Conservation (phyloP, 2,329 filamentous ascomycete species). For the Huntiella savannae region DNA sequence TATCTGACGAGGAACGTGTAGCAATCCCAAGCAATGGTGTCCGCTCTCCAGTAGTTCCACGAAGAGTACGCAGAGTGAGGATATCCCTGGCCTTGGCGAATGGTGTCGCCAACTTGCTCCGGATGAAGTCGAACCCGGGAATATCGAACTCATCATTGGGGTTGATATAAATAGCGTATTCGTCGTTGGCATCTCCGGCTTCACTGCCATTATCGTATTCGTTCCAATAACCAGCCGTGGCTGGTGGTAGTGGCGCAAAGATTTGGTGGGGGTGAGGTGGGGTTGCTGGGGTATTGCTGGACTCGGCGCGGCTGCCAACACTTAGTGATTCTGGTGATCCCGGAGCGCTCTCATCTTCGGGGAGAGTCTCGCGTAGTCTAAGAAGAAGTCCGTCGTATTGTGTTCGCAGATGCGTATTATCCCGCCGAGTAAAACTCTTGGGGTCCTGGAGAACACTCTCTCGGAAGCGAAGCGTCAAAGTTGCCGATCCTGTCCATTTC, state of each 20-base stretch:
- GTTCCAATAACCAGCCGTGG: constrained; percentile 49
- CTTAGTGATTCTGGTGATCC: constrained; percentile 21
- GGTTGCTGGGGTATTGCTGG: constrained; percentile 15
- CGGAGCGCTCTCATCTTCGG: constrained; percentile 20
- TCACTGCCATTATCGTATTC: constrained; percentile 75
- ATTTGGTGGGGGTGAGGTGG: constrained; percentile 12
- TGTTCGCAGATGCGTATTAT: constrained; percentile 34
- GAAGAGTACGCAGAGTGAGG: constrained; percentile 18
- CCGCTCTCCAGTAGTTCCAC: constrained; percentile 13
- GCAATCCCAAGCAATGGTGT: constrained; percentile 16
- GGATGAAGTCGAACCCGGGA: constrained; percentile 43
- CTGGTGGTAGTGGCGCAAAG: not conserved
- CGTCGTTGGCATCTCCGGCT: constrained; percentile 34
- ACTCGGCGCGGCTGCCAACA: constrained; percentile 12
- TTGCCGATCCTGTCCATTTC: constrained; percentile 65
- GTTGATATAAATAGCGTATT: constrained; percentile 57
- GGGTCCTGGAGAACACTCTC: constrained; percentile 44
- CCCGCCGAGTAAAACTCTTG: constrained; percentile 52
- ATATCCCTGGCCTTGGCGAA: constrained; percentile 32
- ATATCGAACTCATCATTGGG: constrained; percentile 43
- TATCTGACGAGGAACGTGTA: constrained; percentile 5
- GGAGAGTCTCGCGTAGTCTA: constrained; percentile 27
- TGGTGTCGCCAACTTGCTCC: constrained; percentile 29
- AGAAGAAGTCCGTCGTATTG: constrained; percentile 32
- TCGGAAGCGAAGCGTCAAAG: constrained; percentile 45